Percentiles rank a stretch among this genome's conserved stretches.
phyloP scores from a whole-genome alignment of 352 stramenopile genomes.

The Phytophthora megakarya region DNA sequence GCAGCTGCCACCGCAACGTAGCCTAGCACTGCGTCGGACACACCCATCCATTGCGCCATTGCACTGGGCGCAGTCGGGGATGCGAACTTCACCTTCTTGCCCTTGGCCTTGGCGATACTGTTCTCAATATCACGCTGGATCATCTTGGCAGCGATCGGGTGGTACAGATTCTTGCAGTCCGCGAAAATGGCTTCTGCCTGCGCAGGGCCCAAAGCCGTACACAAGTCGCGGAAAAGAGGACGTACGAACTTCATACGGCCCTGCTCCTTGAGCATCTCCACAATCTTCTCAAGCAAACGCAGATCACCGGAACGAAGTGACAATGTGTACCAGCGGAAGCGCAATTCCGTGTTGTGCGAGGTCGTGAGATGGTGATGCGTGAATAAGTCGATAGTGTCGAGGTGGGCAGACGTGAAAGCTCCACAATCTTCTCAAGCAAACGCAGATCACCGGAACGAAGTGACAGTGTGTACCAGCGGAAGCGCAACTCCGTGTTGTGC shows the following conservation, averaged over 20 bases:
- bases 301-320: slow-evolving; percentile 53
- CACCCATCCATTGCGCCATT: slow-evolving; percentile 35
- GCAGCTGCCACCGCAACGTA: slow-evolving; percentile 24
- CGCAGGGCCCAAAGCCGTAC: slow-evolving; percentile 36
- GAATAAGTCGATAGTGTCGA: slow-evolving; percentile 69
- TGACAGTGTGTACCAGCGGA: slow-evolving; percentile 70
- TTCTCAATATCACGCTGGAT: slow-evolving; percentile 62
- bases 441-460: slow-evolving; percentile 56
- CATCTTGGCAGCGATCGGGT: slow-evolving; percentile 78
- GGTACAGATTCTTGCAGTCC: slow-evolving; percentile 65
- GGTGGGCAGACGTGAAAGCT: slow-evolving; percentile 40
- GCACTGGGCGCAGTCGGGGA: slow-evolving; percentile 35
- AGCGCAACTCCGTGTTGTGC: slow-evolving; percentile 72
- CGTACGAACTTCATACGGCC: slow-evolving; percentile 81
- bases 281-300: slow-evolving; percentile 45
- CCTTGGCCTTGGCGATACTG: slow-evolving; percentile 39
- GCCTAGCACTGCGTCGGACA: slow-evolving; percentile 31
- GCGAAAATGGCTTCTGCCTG: slow-evolving; percentile 43
- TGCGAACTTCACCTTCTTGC: slow-evolving; percentile 39
- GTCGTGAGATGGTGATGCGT: slow-evolving; percentile 47
- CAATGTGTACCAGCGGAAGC: slow-evolving; percentile 75
- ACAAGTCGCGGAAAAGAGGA: slow-evolving; percentile 68
- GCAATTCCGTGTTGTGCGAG: slow-evolving; percentile 70
- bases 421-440: slow-evolving; percentile 44
- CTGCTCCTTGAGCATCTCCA: slow-evolving; percentile 65